Percentiles rank a stretch among this genome's conserved stretches.
Conservation (phyloP, 1,284 basidiomycete genomes). For the Ustilago loliicola region DNA sequence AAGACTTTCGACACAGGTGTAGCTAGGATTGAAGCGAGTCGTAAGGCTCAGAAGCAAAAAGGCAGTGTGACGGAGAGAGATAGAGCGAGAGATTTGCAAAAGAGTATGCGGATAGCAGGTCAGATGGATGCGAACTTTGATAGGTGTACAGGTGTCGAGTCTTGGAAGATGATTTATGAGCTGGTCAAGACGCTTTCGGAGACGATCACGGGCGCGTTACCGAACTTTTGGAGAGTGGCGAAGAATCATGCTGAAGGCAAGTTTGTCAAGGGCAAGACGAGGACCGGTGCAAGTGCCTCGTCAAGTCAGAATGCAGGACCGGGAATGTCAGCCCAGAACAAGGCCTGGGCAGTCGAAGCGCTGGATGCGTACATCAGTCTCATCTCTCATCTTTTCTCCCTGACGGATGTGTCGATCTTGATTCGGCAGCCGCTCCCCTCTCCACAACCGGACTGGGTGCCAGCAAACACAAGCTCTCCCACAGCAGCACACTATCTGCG, state of each 20-base stretch:
- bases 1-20: slow-evolving; percentile 75
- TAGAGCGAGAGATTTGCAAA: slow-evolving; percentile 70
- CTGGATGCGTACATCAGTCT: slow-evolving; percentile 87
- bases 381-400: slow-evolving; percentile 88
- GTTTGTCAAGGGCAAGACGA: slow-evolving; percentile 35
- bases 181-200: slow-evolving; percentile 75
- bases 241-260: slow-evolving; percentile 83
- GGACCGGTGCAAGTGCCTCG: not conserved
- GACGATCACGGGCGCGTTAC: slow-evolving; percentile 76
- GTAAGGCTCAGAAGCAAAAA: slow-evolving; percentile 7
- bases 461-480: slow-evolving; percentile 82
- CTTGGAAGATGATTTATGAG: slow-evolving; percentile 83
- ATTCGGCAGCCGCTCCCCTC: slow-evolving; percentile 73
- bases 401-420: slow-evolving; percentile 79
- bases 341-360: slow-evolving; percentile 90
- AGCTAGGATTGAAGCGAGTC: slow-evolving; percentile 37
- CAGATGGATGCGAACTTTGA: slow-evolving; percentile 47
- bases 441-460: slow-evolving; percentile 78
- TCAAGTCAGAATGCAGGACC: slow-evolving; percentile 72
- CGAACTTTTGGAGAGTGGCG: slow-evolving; percentile 93
- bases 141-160: slow-evolving; percentile 45
- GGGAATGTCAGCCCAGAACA: slow-evolving; percentile 85
- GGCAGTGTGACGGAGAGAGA: slow-evolving; percentile 77
- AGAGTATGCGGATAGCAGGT: slow-evolving; percentile 63
- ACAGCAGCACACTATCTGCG: slow-evolving; percentile 85